Evolutionary conservation across 345 rosid genomes (phyloP).

Genomic region (Moricandia moricandioides): DNA sequence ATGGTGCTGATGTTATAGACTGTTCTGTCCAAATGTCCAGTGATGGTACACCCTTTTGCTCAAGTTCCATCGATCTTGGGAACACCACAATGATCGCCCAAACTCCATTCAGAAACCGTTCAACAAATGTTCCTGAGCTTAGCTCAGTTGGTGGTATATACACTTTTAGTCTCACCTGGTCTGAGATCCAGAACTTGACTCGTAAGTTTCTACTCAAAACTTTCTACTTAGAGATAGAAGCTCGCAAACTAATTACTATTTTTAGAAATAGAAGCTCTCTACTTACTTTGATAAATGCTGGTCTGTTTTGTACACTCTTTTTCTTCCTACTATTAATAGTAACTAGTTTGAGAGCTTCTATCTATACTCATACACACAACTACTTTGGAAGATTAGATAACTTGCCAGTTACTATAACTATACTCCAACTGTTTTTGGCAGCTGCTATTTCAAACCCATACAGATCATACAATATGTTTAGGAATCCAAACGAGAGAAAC

Average conservation of each 20-base stretch:
- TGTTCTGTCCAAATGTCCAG: constrained; percentile 86
- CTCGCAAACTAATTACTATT: no score
- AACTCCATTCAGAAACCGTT: constrained; percentile 37
- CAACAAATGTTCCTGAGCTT: constrained; percentile 47
- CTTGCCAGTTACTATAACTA: background rate
- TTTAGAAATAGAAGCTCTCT: background rate
- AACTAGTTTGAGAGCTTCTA: background rate
- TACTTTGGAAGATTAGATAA: background rate
- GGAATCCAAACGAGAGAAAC: constrained; percentile 55
- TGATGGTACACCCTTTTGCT: constrained; percentile 74
- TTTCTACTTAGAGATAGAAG: background rate
- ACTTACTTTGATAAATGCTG: background rate
- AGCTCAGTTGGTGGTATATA: constrained; percentile 41
- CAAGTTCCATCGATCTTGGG: constrained; percentile 55
- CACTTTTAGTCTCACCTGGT: constrained; percentile 73
- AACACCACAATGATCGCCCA: constrained; percentile 43
- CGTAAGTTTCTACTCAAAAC: constrained; percentile 47
- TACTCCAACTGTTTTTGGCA: constrained; percentile 34
- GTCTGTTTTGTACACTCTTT: constrained; percentile 1
- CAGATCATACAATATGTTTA: constrained; percentile 25
- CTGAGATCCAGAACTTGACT: constrained; percentile 50
- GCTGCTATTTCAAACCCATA: constrained; percentile 65
- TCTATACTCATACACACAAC: background rate
- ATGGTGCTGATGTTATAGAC: constrained; percentile 73
- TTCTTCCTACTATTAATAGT: background rate